These are phyloP conservation scores for Fusarium beomiforme DNA, from an alignment of 2,329 filamentous ascomycete species.

Conservation along the genomic window DNA sequence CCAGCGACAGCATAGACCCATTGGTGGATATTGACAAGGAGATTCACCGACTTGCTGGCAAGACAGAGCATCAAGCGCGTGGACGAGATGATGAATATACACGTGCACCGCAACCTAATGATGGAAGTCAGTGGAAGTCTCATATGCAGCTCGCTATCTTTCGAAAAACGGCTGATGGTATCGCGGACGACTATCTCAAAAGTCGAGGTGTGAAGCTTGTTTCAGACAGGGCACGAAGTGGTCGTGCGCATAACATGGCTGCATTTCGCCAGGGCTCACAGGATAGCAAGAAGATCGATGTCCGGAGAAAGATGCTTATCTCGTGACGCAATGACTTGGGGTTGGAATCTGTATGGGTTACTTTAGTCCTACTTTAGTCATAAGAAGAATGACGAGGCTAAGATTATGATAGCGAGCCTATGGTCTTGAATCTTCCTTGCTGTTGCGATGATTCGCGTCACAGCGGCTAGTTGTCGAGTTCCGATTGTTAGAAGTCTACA, in stretches of 20 bases:
- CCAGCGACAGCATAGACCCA: too few species aligned
- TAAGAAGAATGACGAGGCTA: too few species aligned
- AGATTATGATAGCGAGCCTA: too few species aligned
- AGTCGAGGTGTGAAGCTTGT: neutral
- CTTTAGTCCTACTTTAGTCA: too few species aligned
- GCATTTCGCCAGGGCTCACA: neutral
- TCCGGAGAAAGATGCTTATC: neutral
- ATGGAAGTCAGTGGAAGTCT: neutral
- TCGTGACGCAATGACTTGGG: neutral
- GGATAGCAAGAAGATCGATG: neutral
- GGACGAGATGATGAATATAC: neutral
- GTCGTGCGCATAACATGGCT: neutral
- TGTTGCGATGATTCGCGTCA: too few species aligned
- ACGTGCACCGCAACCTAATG: neutral
- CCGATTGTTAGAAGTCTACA: neutral
- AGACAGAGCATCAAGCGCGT: neutral
- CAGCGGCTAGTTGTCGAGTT: neutral
- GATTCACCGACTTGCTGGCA: neutral
- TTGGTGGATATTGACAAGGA: too few species aligned
- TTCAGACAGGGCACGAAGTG: neutral
- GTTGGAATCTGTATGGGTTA: neutral
- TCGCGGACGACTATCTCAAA: neutral
- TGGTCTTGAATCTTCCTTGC: too few species aligned
- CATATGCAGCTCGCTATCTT: neutral
- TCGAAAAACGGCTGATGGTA: neutral